Evolutionary conservation across 257 asterid genomes (phyloP).

Genomic region (Solanum corneliomulleri): DNA sequence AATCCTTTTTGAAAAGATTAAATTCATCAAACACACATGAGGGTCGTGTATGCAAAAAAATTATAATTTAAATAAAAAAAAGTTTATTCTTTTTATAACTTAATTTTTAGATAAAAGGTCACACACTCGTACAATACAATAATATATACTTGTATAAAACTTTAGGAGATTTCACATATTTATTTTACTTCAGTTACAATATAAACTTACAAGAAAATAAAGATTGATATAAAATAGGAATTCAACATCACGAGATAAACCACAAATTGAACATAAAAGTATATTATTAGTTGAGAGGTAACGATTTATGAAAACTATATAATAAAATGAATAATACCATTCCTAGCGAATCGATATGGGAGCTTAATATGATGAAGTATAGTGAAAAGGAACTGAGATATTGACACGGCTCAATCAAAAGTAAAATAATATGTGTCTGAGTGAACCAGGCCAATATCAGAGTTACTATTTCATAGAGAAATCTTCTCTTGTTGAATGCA

Average conservation of each 20-base stretch:
- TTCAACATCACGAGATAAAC: neutral
- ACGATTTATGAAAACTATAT: neutral
- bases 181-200: too few species aligned
- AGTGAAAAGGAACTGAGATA: constrained; percentile 31
- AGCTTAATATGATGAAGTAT: neutral
- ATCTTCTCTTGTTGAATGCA: neutral
- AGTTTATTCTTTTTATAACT: too few species aligned
- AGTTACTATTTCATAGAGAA: constrained; percentile 18
- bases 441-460: constrained; percentile 43
- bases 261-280: neutral
- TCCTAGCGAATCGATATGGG: neutral
- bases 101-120: too few species aligned
- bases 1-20: too few species aligned
- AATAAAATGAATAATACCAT: neutral
- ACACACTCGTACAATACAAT: too few species aligned
- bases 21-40: too few species aligned
- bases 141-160: too few species aligned
- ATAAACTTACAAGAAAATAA: too few species aligned
- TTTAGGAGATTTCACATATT: neutral
- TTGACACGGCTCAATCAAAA: constrained; percentile 54
- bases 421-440: constrained; percentile 11
- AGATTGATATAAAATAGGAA: neutral
- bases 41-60: too few species aligned
- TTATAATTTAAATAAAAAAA: too few species aligned
- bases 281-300: neutral